Base-by-base conservation (phyloP, 2,329 filamentous ascomycete species). In the Exophiala calicioides region DNA sequence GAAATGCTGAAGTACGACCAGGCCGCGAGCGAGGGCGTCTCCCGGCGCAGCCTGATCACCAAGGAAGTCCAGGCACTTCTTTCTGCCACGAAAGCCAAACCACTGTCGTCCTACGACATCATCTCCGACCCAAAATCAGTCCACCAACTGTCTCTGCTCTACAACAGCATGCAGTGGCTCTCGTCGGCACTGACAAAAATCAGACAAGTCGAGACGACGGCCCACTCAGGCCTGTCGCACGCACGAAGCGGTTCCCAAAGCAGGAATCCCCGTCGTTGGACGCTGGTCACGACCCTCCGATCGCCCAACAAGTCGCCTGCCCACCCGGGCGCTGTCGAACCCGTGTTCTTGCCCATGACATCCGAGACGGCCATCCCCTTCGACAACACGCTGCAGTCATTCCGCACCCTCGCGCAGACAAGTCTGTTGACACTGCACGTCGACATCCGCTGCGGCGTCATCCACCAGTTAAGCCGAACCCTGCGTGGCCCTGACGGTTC, bases 161-260 rank as follows among this genome's bases (percentile, higher is more conserved):
- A 95, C 67, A 96, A 90, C 38, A 96, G 90, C 72, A 95, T 97
- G 89, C 93, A 94, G 74, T 98, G 93, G 93, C 80, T 98, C 26
- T 84, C 87, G 15, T 85, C 85, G 58, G 93, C 91, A 69, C 82
- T 95, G 31, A 73, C 78, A n/a, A 77, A 87, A 47, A 76, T 98
- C 42, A 81, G 93, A 31, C 84, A 91, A 62, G 89, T 96, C 60
- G 91, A 88, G 15, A 76, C 79, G 79, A 89, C 65, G 82, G 81
- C 23, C 78, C 82, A 55, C 70, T 56, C 61, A 38, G 70, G 62
- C 44, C 67, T 62, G 19, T 65, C 63, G 47, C 67, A 75, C 50
- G 53, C 63, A 66, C 78, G 59, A 32, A 65, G 60, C 21, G 59
- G 65, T 8, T 64, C 67, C 21, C 81, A 85, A 49, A 37, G 21